Base-by-base conservation (phyloP, 2,329 filamentous ascomycete genomes). In the Sporothrix sp. region DNA sequence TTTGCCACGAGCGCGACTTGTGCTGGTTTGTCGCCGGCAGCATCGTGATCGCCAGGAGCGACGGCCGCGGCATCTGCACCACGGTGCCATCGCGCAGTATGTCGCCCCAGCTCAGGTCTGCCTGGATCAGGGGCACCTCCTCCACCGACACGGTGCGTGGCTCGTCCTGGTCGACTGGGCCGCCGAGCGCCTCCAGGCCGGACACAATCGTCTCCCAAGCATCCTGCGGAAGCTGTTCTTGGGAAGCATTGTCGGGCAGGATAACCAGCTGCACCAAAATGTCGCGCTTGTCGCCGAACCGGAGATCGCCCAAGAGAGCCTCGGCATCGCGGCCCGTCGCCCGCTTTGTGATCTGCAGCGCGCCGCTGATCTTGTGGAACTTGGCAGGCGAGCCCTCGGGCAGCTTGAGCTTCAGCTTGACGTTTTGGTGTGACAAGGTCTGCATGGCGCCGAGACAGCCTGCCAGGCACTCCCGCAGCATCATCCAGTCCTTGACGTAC, bases 401-500 rank as follows among this genome's bases (percentile, higher is more conserved):
- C 7, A 98, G 72, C 59, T 87, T 87, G 51, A 98, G 79, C 72
- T 94, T 95, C 50, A 98, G 76, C 71, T 95, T 96, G 52, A 94
- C 93, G 62, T 97, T 97, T 65, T 97, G 93, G 65, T 98, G 93
- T n/a, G 93, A 97, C 25, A 88, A 84, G 2, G 87, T 89, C 66
- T 98, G 93, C 63, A 97, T 78, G 13, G 88, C 83, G 42, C 93
- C 93, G 25, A 98, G 72, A 61, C 91, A 97, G 38, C 93, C 93
- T 21, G 90, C 93, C 39, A 96, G 76, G 65, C 93, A 97, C 66
- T 98, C 93, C 25, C 93, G 84, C 32, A 98, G 77, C 91, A 97
- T 98, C 91, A 97, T 97, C 93, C 93, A 98, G 66, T 98, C 93
- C 69, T 97, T 98, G 59, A 98, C 90, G 61, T 97, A 98, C 1